phyloP scores from a whole-genome alignment of 2,329 filamentous ascomycete species.

The Fusarium aywerte region DNA sequence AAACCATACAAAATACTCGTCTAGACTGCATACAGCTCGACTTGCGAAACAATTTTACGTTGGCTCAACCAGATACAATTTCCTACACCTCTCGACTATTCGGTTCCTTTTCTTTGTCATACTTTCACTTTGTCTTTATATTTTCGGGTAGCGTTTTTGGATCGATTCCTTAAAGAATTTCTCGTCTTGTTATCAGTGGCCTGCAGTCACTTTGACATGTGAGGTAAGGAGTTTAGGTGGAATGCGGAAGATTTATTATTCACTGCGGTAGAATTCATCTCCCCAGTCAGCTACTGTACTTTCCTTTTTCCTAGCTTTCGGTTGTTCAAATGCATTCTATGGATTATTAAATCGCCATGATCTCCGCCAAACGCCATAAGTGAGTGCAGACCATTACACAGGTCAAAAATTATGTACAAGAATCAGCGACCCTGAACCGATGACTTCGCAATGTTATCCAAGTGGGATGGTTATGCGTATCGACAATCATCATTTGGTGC shows the following conservation, averaged over 20 bases:
- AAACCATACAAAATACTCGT: background rate
- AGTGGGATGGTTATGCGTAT: background rate
- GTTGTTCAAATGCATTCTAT: slow-evolving; percentile 40
- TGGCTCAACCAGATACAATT: slow-evolving; percentile 41
- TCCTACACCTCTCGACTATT: slow-evolving; percentile 10
- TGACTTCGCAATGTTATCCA: background rate
- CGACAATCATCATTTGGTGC: background rate
- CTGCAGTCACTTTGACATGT: slow-evolving; percentile 23
- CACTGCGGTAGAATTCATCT: slow-evolving; percentile 1
- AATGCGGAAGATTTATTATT: slow-evolving; percentile 39
- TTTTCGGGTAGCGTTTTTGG: slow-evolving; percentile 10
- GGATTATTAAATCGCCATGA: slow-evolving; percentile 26
- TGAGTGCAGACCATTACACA: slow-evolving; percentile 31
- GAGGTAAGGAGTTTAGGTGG: slow-evolving; percentile 37
- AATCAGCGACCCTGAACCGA: background rate
- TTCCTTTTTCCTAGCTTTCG: slow-evolving; percentile 23
- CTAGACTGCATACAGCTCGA: slow-evolving; percentile 4
- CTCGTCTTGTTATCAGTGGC: slow-evolving; percentile 4
- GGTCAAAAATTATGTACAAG: slow-evolving; percentile 36
- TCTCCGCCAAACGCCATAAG: slow-evolving; percentile 29
- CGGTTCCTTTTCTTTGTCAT: slow-evolving; percentile 12
- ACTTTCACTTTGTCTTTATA: slow-evolving; percentile 4
- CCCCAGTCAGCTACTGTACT: slow-evolving; percentile 13
- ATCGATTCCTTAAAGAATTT: slow-evolving; percentile 10
- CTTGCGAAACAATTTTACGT: slow-evolving; percentile 1